A percentile compares a stretch with the other conserved stretches of the same genome.
These are phyloP conservation scores for Punica granatum DNA, from an alignment of 345 rosid species.

Conservation along the genomic window DNA sequence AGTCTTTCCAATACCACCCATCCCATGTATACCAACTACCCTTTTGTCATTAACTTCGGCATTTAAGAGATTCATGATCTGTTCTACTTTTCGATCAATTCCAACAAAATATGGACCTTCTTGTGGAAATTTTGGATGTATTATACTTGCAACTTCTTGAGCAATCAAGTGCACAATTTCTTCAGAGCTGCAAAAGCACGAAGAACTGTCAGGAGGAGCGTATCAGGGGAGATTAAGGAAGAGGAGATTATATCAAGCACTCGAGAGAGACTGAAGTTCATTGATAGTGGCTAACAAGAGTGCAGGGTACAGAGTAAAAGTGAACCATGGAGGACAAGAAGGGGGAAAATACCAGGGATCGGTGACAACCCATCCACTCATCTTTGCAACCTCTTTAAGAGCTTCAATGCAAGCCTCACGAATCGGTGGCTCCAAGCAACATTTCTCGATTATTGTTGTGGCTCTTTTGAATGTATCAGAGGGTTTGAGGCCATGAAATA, in stretches of 20 bases:
- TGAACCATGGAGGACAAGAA: not conserved
- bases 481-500: not conserved
- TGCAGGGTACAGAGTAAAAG: not conserved
- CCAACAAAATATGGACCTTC: not conserved
- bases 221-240: not conserved
- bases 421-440: not conserved
- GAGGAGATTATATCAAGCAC: not conserved
- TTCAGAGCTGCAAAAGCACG: not conserved
- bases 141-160: not conserved
- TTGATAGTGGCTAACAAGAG: too few species aligned
- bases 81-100: not conserved
- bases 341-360: not conserved
- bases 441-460: not conserved
- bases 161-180: not conserved
- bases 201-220: not conserved
- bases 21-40: not conserved
- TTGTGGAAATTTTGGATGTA: not conserved
- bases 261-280: not conserved
- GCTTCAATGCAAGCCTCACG: not conserved
- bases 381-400: not conserved
- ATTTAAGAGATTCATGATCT: not conserved
- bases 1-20: not conserved
- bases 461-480: not conserved
- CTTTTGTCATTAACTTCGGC: slow-evolving; percentile 5
- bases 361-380: not conserved